A percentile compares a stretch with the other conserved stretches of the same genome.
phyloP scores from a whole-genome alignment of 345 rosid genomes.

The Kandelia obovata region DNA sequence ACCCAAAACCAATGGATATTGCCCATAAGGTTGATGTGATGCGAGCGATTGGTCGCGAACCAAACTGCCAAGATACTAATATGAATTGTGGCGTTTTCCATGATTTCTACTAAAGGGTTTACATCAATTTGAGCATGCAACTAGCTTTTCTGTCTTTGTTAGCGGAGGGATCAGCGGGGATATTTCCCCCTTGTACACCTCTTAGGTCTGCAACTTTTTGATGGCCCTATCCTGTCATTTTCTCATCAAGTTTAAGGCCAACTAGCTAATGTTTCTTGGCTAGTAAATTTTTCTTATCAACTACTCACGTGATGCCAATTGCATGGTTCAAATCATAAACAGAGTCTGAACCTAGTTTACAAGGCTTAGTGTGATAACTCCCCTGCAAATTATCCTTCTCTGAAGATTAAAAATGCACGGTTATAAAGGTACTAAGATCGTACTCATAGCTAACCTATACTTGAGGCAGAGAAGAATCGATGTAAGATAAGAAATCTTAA shows the following conservation, averaged over 20 bases:
- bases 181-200: not conserved
- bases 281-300: no score
- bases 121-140: not conserved
- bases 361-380: no score
- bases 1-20: conserved; percentile 10
- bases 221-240: not conserved
- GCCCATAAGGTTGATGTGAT: conserved; percentile 19
- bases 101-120: not conserved
- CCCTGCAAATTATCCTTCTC: no score
- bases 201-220: not conserved
- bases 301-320: no score
- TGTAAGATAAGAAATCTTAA: no score
- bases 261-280: no score
- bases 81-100: not conserved
- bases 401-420: no score
- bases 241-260: not conserved
- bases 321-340: no score
- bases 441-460: no score
- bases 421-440: no score
- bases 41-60: not conserved
- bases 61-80: conserved; percentile 4
- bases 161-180: not conserved
- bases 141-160: not conserved
- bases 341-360: no score
- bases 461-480: no score